Evolutionary conservation across 192 early-diverging fungal species (phyloP), one percentile per base, ranked within the genome.

Genomic region (Coemansia sp.): DNA sequence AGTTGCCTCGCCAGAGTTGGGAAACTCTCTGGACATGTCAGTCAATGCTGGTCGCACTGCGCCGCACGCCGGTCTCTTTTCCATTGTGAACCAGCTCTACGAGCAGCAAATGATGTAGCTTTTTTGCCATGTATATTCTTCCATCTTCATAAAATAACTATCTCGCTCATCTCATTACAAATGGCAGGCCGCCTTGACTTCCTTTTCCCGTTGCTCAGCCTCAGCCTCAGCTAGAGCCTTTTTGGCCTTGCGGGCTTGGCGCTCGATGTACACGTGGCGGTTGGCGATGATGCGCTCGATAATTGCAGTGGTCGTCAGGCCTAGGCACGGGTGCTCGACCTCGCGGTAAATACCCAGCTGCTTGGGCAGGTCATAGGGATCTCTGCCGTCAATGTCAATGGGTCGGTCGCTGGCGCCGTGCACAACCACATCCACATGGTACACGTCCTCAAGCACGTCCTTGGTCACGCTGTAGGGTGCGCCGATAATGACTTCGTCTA

Each of bases 401-500:
- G 87, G 85, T 20, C 84, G 84, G 35, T 86, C 80, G 50, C 85
- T 91, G 61, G 86, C 89, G 58, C 90, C 90, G 59, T 94, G 90
- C 24, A 86, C 89, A 15, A 98, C 95, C 2, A 93, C 68, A 43
- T 89, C 79, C 30, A 98, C 93, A 22, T 91, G 90, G 84, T 92
- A 94, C 35, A 94, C 92, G 61, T 93, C 90, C 50, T 86, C 86
- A 53, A 97, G 79, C 20, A 98, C 91, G 50, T 94, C 90, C 68
- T 94, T 87, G 32, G 89, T 91, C 1, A 96, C 89, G 75, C 90
- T 92, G 73, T 88, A 93, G 16, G 96, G 96, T 24, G 94, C 93
- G 24, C 94, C 93, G 43, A 96, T 92, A 59, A 98, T 90, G 24
- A 98, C 94, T 68, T 96, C 95, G 75, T 98, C 94, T 7, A 95